Percentiles rank a stretch among this genome's conserved stretches.
Evolutionary conservation across 169 alveolate species (phyloP).

Genomic region (Cyclospora cayetanensis): DNA sequence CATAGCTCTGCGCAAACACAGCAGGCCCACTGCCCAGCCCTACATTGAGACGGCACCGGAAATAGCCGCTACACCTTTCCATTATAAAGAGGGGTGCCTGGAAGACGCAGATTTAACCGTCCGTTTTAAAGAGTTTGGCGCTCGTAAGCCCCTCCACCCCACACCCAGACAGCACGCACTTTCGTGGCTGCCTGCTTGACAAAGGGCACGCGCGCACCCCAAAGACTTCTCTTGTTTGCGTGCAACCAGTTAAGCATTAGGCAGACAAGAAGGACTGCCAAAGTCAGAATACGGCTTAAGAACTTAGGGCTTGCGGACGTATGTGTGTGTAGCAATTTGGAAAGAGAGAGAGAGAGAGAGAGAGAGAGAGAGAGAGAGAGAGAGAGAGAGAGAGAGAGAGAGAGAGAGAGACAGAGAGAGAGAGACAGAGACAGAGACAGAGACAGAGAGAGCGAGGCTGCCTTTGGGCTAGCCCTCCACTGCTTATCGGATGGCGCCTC

Average conservation of each 20-base stretch:
- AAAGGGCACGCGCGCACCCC: too few species aligned
- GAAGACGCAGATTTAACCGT: too few species aligned
- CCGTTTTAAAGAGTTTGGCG: too few species aligned
- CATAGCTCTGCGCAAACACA: conserved; percentile 22
- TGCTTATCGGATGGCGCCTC: neutral
- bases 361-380: neutral
- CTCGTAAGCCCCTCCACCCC: too few species aligned
- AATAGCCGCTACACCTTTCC: too few species aligned
- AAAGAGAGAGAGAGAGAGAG: neutral
- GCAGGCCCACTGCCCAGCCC: too few species aligned
- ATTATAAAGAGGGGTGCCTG: too few species aligned
- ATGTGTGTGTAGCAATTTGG: neutral
- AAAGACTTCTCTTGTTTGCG: too few species aligned
- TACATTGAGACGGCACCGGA: neutral
- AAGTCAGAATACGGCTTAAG: neutral
- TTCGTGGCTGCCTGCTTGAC: too few species aligned
- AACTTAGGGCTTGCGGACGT: neutral
- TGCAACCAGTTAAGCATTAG: too few species aligned
- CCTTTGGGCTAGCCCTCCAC: neutral
- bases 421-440: neutral
- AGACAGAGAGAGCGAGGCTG: neutral
- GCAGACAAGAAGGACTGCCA: neutral
- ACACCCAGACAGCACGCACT: too few species aligned
- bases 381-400: neutral
- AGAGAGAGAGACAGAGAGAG: neutral